Conservation (phyloP, 2,329 filamentous ascomycete species). For the Sphaerulina vaccinii region DNA sequence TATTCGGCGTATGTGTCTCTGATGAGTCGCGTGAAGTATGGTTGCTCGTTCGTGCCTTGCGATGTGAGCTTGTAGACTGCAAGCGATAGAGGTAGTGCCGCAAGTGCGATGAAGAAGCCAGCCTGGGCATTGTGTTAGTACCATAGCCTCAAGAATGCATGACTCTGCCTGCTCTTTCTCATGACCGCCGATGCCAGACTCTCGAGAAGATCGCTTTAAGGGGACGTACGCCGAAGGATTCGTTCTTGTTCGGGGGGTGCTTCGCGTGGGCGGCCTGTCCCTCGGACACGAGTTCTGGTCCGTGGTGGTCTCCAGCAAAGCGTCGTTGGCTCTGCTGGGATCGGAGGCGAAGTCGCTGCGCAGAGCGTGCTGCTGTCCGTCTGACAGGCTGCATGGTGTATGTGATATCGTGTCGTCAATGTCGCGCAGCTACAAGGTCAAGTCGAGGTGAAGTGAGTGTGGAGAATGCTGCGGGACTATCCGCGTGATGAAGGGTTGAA, state of each 20-base stretch:
- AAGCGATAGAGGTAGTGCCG: slow-evolving; percentile 46
- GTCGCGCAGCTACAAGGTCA: neutral
- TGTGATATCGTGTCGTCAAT: slow-evolving; percentile 3
- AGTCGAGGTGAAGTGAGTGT: too few relatives aligned
- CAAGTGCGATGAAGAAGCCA: slow-evolving; percentile 50
- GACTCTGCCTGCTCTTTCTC: neutral
- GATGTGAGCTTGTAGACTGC: slow-evolving; percentile 49
- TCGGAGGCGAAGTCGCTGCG: slow-evolving; percentile 38
- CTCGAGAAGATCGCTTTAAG: neutral
- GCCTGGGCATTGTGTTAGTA: slow-evolving; percentile 35
- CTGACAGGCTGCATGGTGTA: slow-evolving; percentile 47
- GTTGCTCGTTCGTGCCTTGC: slow-evolving; percentile 40
- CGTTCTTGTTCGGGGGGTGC: slow-evolving; percentile 42
- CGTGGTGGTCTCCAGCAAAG: slow-evolving; percentile 40
- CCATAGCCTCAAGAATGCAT: neutral
- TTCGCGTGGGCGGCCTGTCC: slow-evolving; percentile 35
- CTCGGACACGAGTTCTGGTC: slow-evolving; percentile 34
- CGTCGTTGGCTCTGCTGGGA: slow-evolving; percentile 43
- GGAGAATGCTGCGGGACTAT: neutral
- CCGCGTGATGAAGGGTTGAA: too few relatives aligned
- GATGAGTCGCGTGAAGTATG: slow-evolving; percentile 53
- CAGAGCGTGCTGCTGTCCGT: slow-evolving; percentile 44
- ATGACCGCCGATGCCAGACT: neutral
- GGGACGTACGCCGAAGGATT: slow-evolving; percentile 53
- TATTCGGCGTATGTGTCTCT: slow-evolving; percentile 56